These are phyloP conservation scores for Cladosporium sp. DNA, from an alignment of 2,329 filamentous ascomycete species.

Conservation along the genomic window DNA sequence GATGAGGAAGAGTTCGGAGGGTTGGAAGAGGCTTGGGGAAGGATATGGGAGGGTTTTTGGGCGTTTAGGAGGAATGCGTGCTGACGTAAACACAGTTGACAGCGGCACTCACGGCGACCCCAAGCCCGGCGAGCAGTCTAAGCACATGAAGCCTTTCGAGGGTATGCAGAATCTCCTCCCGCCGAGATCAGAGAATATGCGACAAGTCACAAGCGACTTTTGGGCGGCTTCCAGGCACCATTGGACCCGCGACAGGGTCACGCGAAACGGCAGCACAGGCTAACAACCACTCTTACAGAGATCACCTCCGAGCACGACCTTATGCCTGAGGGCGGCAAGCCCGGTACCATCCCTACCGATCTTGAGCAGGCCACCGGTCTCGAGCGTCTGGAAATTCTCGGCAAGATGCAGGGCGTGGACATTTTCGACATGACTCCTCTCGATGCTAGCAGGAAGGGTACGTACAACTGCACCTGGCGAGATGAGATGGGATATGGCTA, in stretches of 20 bases:
- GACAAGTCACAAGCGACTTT: neutral
- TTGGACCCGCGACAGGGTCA: neutral
- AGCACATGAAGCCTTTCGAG: slow-evolving; percentile 41
- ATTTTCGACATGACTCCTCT: slow-evolving; percentile 98
- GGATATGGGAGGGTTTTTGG: slow-evolving; percentile 14
- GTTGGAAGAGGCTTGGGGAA: neutral
- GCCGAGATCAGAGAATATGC: too few relatives aligned
- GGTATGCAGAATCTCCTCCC: slow-evolving; percentile 28
- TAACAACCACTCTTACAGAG: slow-evolving; percentile 51
- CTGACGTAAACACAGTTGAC: slow-evolving; percentile 18
- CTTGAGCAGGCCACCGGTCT: slow-evolving; percentile 94
- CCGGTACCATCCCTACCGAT: slow-evolving; percentile 85
- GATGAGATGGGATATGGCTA: neutral
- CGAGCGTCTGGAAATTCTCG: slow-evolving; percentile 95
- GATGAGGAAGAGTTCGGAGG: neutral
- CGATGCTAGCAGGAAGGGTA: slow-evolving; percentile 82
- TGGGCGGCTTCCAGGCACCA: neutral
- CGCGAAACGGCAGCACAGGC: slow-evolving; percentile 19
- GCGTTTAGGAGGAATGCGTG: slow-evolving; percentile 23
- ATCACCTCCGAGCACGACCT: slow-evolving; percentile 79
- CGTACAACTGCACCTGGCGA: slow-evolving; percentile 18
- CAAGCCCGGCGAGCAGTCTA: slow-evolving; percentile 31
- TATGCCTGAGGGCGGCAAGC: slow-evolving; percentile 69
- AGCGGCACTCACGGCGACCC: slow-evolving; percentile 22
- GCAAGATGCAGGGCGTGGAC: slow-evolving; percentile 98